Percentiles rank a stretch among this genome's conserved stretches.
Evolutionary conservation across 306 rosid species (phyloP).

Genomic region (Oemleria cerasiformis): DNA sequence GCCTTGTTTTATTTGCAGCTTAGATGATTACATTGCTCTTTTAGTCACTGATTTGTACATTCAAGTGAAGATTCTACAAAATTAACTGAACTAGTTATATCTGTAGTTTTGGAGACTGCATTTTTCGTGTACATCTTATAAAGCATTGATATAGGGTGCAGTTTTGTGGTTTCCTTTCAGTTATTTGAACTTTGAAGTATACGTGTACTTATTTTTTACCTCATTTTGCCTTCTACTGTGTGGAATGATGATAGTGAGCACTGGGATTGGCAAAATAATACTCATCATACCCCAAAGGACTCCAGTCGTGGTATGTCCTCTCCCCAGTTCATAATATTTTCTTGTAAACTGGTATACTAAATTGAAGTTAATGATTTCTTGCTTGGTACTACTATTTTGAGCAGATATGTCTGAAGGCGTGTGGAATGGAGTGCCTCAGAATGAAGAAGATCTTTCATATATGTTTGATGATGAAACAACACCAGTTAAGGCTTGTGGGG

Average conservation of each 20-base stretch:
- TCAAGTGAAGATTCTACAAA: not conserved
- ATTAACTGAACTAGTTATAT: not conserved
- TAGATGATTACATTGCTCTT: not conserved
- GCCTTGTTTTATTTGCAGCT: not conserved
- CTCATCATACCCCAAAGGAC: slow-evolving; percentile 38
- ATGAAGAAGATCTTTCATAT: slow-evolving; percentile 55
- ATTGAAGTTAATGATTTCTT: slow-evolving; percentile 16
- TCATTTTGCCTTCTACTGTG: slow-evolving; percentile 11
- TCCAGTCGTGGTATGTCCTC: slow-evolving; percentile 43
- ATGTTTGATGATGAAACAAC: slow-evolving; percentile 82
- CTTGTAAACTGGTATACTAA: not conserved
- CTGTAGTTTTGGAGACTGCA: slow-evolving; percentile 9
- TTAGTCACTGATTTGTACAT: not conserved
- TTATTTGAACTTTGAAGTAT: slow-evolving; percentile 4
- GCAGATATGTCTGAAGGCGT: slow-evolving; percentile 48
- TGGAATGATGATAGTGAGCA: slow-evolving; percentile 38
- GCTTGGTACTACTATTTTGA: slow-evolving; percentile 22
- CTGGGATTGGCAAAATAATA: slow-evolving; percentile 62
- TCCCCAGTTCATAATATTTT: not conserved
- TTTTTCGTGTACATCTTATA: not conserved
- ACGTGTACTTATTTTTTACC: slow-evolving; percentile 17
- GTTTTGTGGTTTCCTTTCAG: slow-evolving; percentile 11
- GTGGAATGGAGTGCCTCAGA: slow-evolving; percentile 64
- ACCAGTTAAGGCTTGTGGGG: slow-evolving; percentile 84
- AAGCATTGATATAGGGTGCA: slow-evolving; percentile 12